phyloP scores from a whole-genome alignment of 2,329 filamentous ascomycete genomes.

The Aspergillus hiratsukae region DNA sequence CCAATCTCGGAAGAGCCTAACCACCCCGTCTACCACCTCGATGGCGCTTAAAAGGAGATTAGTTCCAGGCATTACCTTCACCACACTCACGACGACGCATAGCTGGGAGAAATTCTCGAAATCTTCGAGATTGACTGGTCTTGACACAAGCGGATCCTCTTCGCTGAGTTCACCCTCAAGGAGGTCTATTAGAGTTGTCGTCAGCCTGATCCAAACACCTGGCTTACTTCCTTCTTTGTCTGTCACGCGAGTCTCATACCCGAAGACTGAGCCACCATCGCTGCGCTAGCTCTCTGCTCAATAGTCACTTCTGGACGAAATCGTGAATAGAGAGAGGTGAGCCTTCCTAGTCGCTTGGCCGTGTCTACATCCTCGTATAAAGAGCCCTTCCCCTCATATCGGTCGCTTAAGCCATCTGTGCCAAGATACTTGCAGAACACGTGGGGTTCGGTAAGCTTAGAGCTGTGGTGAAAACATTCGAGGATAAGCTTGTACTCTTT shows the following conservation, averaged over 20 bases:
- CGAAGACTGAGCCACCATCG: slow-evolving; percentile 6
- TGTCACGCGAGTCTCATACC: slow-evolving; percentile 10
- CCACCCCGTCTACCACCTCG: slow-evolving; percentile 62
- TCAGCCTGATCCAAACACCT: neutral
- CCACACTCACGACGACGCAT: slow-evolving; percentile 63
- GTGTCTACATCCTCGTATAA: slow-evolving; percentile 30
- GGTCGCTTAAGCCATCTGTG: slow-evolving; percentile 55
- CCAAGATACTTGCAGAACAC: slow-evolving; percentile 64
- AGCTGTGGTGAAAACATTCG: slow-evolving; percentile 72
- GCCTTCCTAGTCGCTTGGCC: slow-evolving; percentile 37
- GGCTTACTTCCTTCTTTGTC: neutral
- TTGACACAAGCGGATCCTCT: slow-evolving; percentile 42
- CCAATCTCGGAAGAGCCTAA: slow-evolving; percentile 71
- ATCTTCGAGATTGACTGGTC: slow-evolving; percentile 62
- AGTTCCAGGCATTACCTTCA: slow-evolving; percentile 58
- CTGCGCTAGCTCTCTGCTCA: slow-evolving; percentile 24
- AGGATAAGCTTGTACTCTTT: slow-evolving; percentile 65
- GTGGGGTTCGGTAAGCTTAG: slow-evolving; percentile 63
- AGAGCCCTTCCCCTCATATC: slow-evolving; percentile 37
- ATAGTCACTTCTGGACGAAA: slow-evolving; percentile 63
- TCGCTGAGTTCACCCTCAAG: neutral
- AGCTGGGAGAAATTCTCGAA: slow-evolving; percentile 72
- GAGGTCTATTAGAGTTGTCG: slow-evolving; percentile 4
- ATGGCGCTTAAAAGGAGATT: slow-evolving; percentile 62
- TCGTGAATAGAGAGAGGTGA: slow-evolving; percentile 61